Evolutionary conservation across 176 grass and related monocot genomes (phyloP), one percentile per base, ranked within the genome.

Genomic region (Phoenix dactylifera): DNA sequence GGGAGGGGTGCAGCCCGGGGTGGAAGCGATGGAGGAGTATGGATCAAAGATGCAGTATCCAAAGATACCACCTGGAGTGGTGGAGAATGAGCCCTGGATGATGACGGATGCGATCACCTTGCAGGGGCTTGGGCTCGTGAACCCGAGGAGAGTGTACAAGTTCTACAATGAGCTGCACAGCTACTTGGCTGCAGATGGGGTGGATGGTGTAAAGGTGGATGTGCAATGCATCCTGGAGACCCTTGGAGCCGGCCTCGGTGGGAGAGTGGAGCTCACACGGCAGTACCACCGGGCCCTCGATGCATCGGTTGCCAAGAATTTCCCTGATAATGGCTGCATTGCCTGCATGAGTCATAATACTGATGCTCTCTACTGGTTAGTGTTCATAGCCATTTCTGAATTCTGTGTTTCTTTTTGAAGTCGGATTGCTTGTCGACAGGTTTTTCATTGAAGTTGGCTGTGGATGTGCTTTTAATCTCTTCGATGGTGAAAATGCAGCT

Each of bases 311-410:
- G 54, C 93, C 24, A 91, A 85, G 79, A 91, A 88, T 52, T 97
- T 97, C 55, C 78, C 65, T 0, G 93, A 91, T 44, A 97, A 97
- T 60, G 93, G 93, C 66, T 91, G 90, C 69, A 97, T 97, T 30
- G 93, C 87, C 57, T 97, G 93, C 64, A 97, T 97, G 93, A 88
- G 87, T 66, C 93, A 97, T 73, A 91, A 91, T 78, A 97, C 87
- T 2, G 93, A 97, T 18, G 84, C 84, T 0, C 73, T 97, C 19
- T 97, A 97, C 69, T 92, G 92, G 92, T 91, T 66, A n/a, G 18
- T 30, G 23, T 63, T 20, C 26, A 4, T 3, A 2, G 35, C 35
- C 35, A 39, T 10, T 7, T 10, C 35, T 39, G 35, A 39, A 12
- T 39, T 39, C 7, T 39, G 7, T 39, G 35, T 39, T 5, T 28